Percentiles rank a stretch among this genome's conserved stretches.
These are phyloP conservation scores for Colletotrichum salicis DNA, from an alignment of 2,329 filamentous ascomycete genomes.

Conservation along the genomic window DNA sequence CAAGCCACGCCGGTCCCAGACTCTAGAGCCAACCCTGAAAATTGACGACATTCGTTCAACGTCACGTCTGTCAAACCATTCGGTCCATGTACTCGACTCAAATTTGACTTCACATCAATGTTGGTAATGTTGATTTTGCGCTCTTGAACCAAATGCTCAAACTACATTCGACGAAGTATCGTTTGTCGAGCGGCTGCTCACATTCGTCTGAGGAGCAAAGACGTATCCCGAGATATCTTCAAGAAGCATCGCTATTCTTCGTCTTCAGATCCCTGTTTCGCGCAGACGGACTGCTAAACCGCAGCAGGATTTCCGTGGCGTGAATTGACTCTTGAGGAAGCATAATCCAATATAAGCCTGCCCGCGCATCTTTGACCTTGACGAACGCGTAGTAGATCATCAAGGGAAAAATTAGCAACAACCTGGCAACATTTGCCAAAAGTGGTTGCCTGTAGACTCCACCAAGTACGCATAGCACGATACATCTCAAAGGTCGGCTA, in stretches of 20 bases:
- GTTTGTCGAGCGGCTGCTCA: background rate
- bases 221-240: background rate
- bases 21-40: constrained; percentile 4
- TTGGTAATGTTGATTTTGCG: background rate
- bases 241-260: background rate
- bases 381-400: no score
- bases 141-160: background rate
- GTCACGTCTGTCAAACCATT: background rate
- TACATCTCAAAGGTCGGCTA: no score
- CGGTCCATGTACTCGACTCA: background rate
- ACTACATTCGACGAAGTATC: background rate
- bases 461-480: no score
- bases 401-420: no score
- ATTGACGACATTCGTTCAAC: constrained; percentile 12
- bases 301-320: background rate
- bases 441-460: no score
- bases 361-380: no score
- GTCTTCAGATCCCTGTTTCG: background rate
- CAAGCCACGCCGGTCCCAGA: constrained; percentile 12
- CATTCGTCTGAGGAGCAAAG: background rate
- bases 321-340: background rate
- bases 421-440: no score
- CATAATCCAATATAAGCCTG: no score
- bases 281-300: background rate
- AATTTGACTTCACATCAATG: background rate